Evolutionary conservation across 2,329 filamentous ascomycete genomes (phyloP), one percentile per base, ranked within the genome.

Genomic region (Neophaeococcomyces mojaviensis): DNA sequence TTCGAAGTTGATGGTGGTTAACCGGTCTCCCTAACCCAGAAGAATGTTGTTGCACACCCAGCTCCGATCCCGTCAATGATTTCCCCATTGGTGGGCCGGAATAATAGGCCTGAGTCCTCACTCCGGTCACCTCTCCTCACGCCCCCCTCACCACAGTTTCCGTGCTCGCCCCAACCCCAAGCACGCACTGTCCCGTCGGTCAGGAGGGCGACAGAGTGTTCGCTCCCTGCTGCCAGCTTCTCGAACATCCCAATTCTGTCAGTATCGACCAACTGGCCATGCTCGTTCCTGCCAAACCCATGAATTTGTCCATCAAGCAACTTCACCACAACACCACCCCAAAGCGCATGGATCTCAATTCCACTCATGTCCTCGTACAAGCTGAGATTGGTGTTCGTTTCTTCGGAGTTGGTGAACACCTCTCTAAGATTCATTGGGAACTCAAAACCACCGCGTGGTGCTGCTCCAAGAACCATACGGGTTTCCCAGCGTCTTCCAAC

Each of bases 101-200:
- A 44, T 9, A 44, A 8, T 4, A 26, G 38, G 19, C 39, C 33
- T 13, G 4, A 10, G 12, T 37, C 30, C 8, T 77, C 82, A 53
- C 82, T 83, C 37, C 88, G 80, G 64, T 86, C 78, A 40, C 79
- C 80, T 50, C 75, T 69, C 15, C 74, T 68, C 50, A 80, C 78
- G 10, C 68, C 70, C 34, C 76, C 70, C 30, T 79, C 77, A 2
- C 92, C 92, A 63, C 92, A 98, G 62, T 98, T 98, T 1, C 92
- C 92, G 67, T 98, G 92, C 66, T 97, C 90, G 2, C 88, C 89
- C 92, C 92, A 98, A 16, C 92, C 92, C 88, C 90, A 97, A 1
- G 86, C 78, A 39, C 94, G 67, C 1, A 95, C 79, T 41, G 82
- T 76, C 1, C 79, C 79, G 16, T 75, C 70, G 8, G 67, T 67